Base-by-base conservation (phyloP, 352 stramenopile genomes). In the Pythium sp. region DNA sequence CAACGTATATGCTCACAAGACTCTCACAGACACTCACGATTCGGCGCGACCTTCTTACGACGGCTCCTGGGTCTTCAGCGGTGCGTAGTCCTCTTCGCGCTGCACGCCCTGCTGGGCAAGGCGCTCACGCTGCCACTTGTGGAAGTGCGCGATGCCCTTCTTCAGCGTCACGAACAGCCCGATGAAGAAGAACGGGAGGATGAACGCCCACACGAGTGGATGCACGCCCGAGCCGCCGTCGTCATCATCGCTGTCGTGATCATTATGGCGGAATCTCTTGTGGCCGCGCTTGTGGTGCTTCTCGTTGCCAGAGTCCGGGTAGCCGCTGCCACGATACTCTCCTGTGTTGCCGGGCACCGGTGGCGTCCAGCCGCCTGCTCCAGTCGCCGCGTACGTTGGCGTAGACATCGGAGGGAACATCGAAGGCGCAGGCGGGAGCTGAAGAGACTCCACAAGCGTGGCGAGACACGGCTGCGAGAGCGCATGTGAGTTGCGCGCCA, bases 111-210 rank as follows among this genome's bases (percentile, higher is more conserved):
- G 14, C 55, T 15, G 24, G 11, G 20, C 28, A 12, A 43, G 26
- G 1, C 15, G 26, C 26, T 41, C 11, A 3, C 30, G 54, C 54
- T 59, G 54, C 26, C 54, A 24, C 54, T 59, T 43, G 26, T 59
- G 9, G 1, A 41, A 24, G 22, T 22, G 9, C 14, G 14, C 18
- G 9, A 59, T 12, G 24, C 9, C 28, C 28, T 59, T 59, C 20
- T 55, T 55, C 47, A 28, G 7, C 8, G n/a, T 8, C 0, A 28
- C n/a, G 47, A 55, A 0, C 8, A 58, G 24, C 6, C 56, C 56
- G 56, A 49, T 11, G 34, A 43, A 47, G 56, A 62, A 62, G 56
- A 62, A 62, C 5, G 56, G 56, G 7, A 62, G 56, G 18, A 62
- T 30, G 56, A 51, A n/a, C 56, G 43, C 34, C 56, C 56, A 62